Base-by-base conservation (phyloP, 768 basidiomycete species). In the Tubosaeta sp. region DNA sequence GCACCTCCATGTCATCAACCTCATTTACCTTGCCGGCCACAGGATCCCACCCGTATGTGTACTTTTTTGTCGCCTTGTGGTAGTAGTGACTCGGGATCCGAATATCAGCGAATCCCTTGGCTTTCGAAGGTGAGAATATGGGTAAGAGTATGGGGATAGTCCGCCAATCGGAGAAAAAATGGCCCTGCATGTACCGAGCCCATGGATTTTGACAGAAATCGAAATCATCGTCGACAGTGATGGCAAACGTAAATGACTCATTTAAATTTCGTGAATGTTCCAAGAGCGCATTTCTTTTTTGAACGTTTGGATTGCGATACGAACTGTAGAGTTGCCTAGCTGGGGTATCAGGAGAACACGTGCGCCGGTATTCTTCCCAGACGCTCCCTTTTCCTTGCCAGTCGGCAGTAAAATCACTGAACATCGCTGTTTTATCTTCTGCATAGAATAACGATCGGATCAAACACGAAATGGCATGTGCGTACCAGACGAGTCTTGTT, bases 91-190 rank as follows among this genome's bases (percentile, higher is more conserved):
- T 94, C 0, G 95, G 95, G 54, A 98, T 93, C 50, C 89, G 77
- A 56, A 99, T 90, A 63, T 98, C 96, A 55, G 82, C 72, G 64
- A 87, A 97, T 0, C 95, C 93, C 34, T 75, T 73, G 0, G 87
- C 84, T 61, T 88, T 92, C 0, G 93, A 90, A 3, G 95, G 94
- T 3, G 92, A 94, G 70, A 99, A 89, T 24, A 99, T 81, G 9
- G 96, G 96, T 68, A 90, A 94, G 18, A 95, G 75, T 1, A 81
- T 80, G 12, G 88, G 81, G 51, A 96, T 84, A 0, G 87, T 88
- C 18, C 94, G 76, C 90, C 92, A 96, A 69, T 99, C 95, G 14
- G 90, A 91, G 79, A 96, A 98, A 69, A 96, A 97, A 69, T 93
- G 93, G 11, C 94, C 94, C 65, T 98, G 96, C 29, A 79, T 78